These are phyloP conservation scores for Fragilariopsis cylindrus DNA, from an alignment of 108 stramenopile species.

Conservation along the genomic window DNA sequence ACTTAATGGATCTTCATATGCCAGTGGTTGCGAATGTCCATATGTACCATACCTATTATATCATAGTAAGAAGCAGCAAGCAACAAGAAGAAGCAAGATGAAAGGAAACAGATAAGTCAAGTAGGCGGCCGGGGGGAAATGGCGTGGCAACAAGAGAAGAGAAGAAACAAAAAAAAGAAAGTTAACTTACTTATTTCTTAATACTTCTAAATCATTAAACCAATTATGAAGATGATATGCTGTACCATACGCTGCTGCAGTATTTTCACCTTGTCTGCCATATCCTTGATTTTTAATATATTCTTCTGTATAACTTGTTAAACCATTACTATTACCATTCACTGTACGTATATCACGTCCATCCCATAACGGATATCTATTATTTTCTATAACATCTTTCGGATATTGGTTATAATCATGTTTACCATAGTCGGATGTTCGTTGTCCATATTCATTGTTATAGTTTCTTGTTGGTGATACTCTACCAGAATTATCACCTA, in stretches of 20 bases:
- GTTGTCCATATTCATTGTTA: background rate
- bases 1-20: background rate
- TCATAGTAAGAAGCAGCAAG: no score
- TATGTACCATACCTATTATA: background rate
- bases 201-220: background rate
- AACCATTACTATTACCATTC: background rate
- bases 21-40: background rate
- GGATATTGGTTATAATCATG: conserved; percentile 16
- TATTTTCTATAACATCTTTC: background rate
- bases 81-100: no score
- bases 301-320: background rate
- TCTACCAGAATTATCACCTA: conserved; percentile 9
- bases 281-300: background rate
- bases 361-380: conserved; percentile 7
- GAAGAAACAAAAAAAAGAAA: no score
- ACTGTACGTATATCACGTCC: conserved; percentile 10
- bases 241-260: background rate
- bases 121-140: no score
- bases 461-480: background rate
- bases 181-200: conserved; percentile 6
- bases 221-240: conserved; percentile 20
- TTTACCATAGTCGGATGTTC: background rate
- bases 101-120: no score
- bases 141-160: no score
- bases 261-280: no score